A percentile compares a stretch with the other conserved stretches of the same genome.
Evolutionary conservation across 1,139 yeast species (phyloP).

Genomic region (Geotrichum siamense): DNA sequence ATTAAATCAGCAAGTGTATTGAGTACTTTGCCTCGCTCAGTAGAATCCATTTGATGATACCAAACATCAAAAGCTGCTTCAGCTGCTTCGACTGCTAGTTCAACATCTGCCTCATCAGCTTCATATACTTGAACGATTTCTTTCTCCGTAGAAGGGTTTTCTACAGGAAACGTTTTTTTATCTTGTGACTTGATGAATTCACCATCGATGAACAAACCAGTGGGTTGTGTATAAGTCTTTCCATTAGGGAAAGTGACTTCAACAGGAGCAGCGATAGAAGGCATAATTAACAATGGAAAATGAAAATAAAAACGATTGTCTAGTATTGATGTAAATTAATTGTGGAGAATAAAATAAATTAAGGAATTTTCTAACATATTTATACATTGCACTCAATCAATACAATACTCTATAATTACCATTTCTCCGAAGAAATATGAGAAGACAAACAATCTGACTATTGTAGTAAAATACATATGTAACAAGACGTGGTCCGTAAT

Average conservation of each 20-base stretch:
- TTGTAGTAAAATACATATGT: no score
- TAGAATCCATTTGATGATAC: constrained; percentile 41
- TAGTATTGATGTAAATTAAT: no score
- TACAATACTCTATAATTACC: no score
- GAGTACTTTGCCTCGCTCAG: constrained; percentile 51
- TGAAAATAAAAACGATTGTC: no score
- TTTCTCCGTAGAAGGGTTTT: constrained; percentile 56
- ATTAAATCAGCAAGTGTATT: constrained; percentile 59
- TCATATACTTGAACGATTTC: constrained; percentile 45
- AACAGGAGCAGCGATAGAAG: not conserved
- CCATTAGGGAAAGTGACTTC: constrained; percentile 56
- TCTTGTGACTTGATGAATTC: constrained; percentile 45
- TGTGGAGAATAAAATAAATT: no score
- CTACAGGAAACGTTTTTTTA: constrained; percentile 47
- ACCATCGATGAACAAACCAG: constrained; percentile 61
- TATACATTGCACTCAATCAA: no score
- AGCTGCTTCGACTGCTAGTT: constrained; percentile 51
- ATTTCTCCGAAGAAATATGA: no score
- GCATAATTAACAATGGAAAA: not conserved
- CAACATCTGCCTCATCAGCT: constrained; percentile 49
- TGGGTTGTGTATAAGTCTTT: constrained; percentile 51
- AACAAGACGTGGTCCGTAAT: no score
- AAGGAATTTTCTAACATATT: no score
- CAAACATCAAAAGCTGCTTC: constrained; percentile 43
- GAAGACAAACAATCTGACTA: no score